Conservation (phyloP, 1,284 basidiomycete genomes). For the Naganishia liquefaciens region DNA sequence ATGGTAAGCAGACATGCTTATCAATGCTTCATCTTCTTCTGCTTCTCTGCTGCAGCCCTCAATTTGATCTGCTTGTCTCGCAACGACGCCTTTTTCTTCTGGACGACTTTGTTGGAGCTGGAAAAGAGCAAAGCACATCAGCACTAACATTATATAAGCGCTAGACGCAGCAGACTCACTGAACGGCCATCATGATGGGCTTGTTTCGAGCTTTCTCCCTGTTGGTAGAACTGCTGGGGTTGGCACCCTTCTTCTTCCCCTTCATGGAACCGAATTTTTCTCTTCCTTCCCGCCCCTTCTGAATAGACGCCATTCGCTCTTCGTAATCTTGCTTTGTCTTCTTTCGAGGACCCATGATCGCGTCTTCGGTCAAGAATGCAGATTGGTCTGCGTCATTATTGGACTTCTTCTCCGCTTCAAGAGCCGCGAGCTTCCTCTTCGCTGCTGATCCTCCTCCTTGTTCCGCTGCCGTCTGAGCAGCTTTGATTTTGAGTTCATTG, state of each 20-base stretch:
- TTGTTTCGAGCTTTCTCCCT: slow-evolving; percentile 87
- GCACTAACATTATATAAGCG: background rate
- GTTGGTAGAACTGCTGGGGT: slow-evolving; percentile 80
- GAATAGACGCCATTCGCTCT: slow-evolving; percentile 87
- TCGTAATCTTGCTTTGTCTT: slow-evolving; percentile 93
- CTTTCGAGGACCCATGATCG: slow-evolving; percentile 92
- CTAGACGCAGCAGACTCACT: slow-evolving; percentile 56
- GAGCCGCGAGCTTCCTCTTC: slow-evolving; percentile 79
- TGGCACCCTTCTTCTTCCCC: slow-evolving; percentile 82
- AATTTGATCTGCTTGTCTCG: slow-evolving; percentile 72
- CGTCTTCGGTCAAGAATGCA: slow-evolving; percentile 79
- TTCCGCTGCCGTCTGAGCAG: slow-evolving; percentile 72
- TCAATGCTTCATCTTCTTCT: slow-evolving; percentile 52
- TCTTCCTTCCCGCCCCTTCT: slow-evolving; percentile 89
- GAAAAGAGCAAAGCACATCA: background rate
- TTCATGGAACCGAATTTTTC: slow-evolving; percentile 90
- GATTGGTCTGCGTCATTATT: slow-evolving; percentile 53
- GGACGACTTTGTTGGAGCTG: slow-evolving; percentile 54
- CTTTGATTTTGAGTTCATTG: slow-evolving; percentile 82
- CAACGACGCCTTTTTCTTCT: slow-evolving; percentile 85
- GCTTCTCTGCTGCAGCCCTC: slow-evolving; percentile 51
- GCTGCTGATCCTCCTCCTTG: slow-evolving; percentile 71
- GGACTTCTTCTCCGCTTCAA: slow-evolving; percentile 69
- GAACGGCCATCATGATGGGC: slow-evolving; percentile 86
- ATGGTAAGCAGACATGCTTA: background rate